phyloP scores from a whole-genome alignment of 176 grass and related monocot species.

The Aechmea fasciata region DNA sequence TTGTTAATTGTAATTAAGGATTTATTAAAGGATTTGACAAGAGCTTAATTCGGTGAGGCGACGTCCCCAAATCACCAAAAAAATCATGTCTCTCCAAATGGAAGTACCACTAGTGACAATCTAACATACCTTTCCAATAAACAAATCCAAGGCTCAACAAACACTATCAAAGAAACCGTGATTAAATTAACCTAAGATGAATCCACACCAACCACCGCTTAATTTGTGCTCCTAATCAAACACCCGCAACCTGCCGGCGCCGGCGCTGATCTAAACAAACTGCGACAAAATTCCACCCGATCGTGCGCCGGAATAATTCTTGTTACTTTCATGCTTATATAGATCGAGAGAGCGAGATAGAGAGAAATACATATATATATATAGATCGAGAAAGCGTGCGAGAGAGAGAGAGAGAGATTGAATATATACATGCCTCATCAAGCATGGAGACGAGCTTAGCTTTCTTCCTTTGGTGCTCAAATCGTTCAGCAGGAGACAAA shows the following conservation, averaged over 20 bases:
- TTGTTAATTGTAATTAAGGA: neutral
- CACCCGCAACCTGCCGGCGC: neutral
- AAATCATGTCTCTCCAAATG: neutral
- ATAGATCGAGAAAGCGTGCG: neutral
- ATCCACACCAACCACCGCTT: neutral
- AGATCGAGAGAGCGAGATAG: neutral
- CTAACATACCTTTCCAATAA: neutral
- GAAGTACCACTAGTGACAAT: neutral
- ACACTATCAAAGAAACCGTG: neutral
- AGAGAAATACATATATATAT: neutral
- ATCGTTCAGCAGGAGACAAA: slow-evolving; percentile 85
- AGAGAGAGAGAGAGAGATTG: neutral
- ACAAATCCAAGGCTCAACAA: neutral
- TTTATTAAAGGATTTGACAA: neutral
- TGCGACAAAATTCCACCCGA: no score
- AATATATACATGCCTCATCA: slow-evolving; percentile 91
- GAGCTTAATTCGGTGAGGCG: neutral
- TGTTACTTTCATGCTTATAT: no score
- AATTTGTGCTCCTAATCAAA: neutral
- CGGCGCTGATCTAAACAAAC: no score
- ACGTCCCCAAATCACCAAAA: neutral
- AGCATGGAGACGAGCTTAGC: slow-evolving; percentile 96
- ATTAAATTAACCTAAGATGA: neutral
- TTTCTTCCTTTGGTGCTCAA: slow-evolving; percentile 95
- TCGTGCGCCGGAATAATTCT: no score